Base-by-base conservation (phyloP, 768 basidiomycete species). In the Piloderma croceum region DNA sequence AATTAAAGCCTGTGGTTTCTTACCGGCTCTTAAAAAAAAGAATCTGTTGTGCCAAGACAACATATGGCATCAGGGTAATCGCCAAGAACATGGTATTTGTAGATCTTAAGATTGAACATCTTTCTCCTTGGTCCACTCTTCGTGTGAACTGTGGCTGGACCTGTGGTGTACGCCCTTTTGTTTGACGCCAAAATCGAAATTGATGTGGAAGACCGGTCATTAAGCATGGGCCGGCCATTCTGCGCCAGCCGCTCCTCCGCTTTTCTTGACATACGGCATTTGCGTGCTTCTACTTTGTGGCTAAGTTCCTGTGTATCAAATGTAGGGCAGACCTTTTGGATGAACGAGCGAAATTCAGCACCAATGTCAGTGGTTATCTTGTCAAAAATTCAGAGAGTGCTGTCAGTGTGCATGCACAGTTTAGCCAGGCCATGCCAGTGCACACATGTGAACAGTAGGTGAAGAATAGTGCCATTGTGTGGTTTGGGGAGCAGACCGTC, bases 221-320 rank as follows among this genome's bases (percentile, higher is more conserved):
- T n/a, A 15, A 9, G 27, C 27, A 29, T 15, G 27, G 27, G 27
- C 27, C 9, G 27, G 15, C 10, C 15, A 29, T 15, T 29, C 27
- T 29, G 27, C 27, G 27, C 15, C 27, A 15, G 27, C 15, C n/a
- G n/a, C n/a, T 18, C 24, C 36, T 6, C 53, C 45, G 19, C 53
- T 54, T 1, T 46, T 47, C 0, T n/a, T n/a, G n/a, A 61, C 59
- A 0, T 19, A 12, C 15, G 49, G 0, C 60, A 2, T 67, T 62
- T 3, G 49, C 56, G 3, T 43, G 48, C 37, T 77, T 72, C 1
- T 40, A 39, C 0, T 68, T 68, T 12, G 74, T 48, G n/a, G n/a
- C n/a, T n/a, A n/a, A n/a, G n/a, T 32, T 62, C 55, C 2, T 31
- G 6, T 0, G 63, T 65, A 1, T 44, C 22, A 29, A 60, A 64